A percentile compares a stretch with the other conserved stretches of the same genome.
These are phyloP conservation scores for Sonneratia caseolaris DNA, from an alignment of 345 rosid genomes.

Conservation along the genomic window DNA sequence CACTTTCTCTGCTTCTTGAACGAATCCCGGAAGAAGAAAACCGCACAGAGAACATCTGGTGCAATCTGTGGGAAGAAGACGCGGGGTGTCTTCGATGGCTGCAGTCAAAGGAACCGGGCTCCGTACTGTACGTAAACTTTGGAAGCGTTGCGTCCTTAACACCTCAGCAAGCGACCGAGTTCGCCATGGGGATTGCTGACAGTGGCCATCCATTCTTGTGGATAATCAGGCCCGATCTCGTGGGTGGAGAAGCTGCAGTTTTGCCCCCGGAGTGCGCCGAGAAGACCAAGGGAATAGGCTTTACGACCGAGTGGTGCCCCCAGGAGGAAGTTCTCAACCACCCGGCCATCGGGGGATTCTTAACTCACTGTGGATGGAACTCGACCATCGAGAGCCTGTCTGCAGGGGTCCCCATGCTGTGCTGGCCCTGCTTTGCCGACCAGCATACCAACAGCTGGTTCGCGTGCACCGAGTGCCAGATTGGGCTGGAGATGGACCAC, in stretches of 20 bases:
- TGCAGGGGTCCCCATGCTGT: constrained; percentile 14
- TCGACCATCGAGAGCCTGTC: constrained; percentile 14
- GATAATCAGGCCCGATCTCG: constrained; percentile 13
- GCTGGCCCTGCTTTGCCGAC: constrained; percentile 20
- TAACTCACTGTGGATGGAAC: constrained; percentile 17
- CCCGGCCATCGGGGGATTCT: constrained; percentile 10
- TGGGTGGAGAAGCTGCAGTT: constrained; percentile 4
- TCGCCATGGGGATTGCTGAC: constrained; percentile 11
- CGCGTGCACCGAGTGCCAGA: constrained; percentile 21
- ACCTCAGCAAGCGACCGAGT: constrained; percentile 4
- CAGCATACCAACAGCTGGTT: constrained; percentile 17
- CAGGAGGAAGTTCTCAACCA: constrained; percentile 13
- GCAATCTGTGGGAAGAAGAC: constrained; percentile 14
- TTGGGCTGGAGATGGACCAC: constrained; percentile 29
- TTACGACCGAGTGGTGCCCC: constrained; percentile 9
- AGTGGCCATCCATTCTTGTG: constrained; percentile 12
- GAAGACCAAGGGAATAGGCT: constrained; percentile 5
- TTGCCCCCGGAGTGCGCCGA: constrained; percentile 2
- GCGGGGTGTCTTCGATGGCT: constrained; percentile 12
- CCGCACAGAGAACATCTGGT: background rate
- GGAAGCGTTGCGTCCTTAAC: constrained; percentile 11
- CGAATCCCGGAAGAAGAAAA: background rate
- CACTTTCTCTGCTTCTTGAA: constrained; percentile 10
- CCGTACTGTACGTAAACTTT: constrained; percentile 14
- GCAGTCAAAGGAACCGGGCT: background rate